A percentile compares a stretch with the other conserved stretches of the same genome.
Evolutionary conservation across 2,329 filamentous ascomycete genomes (phyloP).

Genomic region (Pseudogymnoascus sp.): DNA sequence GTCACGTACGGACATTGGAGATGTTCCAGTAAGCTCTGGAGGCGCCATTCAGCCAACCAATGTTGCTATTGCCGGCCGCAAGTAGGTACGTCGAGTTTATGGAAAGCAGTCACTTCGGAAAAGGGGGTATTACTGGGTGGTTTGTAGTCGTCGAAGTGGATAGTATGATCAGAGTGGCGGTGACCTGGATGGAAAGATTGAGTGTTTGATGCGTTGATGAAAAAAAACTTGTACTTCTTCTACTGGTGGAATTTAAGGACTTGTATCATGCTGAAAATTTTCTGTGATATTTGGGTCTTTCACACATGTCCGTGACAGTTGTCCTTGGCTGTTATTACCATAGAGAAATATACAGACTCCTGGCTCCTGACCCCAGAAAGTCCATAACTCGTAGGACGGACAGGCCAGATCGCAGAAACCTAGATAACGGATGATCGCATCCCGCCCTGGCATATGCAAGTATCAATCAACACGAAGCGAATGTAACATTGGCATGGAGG

Average conservation of each 20-base stretch:
- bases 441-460: background rate
- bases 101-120: background rate
- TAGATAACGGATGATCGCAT: background rate
- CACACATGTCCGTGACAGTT: background rate
- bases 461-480: background rate
- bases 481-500: background rate
- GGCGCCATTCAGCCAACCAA: background rate
- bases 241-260: background rate
- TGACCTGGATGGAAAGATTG: background rate
- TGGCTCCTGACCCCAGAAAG: background rate
- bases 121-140: background rate
- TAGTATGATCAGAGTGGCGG: background rate
- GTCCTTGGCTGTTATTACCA: background rate
- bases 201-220: background rate
- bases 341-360: background rate
- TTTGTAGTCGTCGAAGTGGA: background rate
- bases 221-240: background rate
- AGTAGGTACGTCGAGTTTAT: background rate
- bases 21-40: background rate
- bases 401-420: background rate
- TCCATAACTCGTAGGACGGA: background rate
- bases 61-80: background rate
- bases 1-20: background rate
- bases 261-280: background rate
- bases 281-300: background rate